Evolutionary conservation across 257 asterid species (phyloP).

Genomic region (Lycium barbarum): DNA sequence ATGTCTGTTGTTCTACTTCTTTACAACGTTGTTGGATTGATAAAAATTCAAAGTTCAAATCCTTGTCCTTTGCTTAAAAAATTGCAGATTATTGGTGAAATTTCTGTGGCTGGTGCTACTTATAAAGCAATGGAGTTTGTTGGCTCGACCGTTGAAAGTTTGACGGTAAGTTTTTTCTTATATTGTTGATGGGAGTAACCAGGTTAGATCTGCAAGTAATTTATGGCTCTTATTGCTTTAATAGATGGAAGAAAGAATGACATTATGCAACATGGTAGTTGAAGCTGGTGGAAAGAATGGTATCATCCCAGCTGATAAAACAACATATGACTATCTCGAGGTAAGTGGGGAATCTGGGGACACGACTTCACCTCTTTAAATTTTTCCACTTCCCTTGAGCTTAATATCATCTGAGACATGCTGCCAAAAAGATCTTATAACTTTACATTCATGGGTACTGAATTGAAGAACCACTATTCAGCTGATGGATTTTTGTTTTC

Average conservation of each 20-base stretch:
- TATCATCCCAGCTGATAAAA: constrained; percentile 87
- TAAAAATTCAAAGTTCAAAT: background rate
- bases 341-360: constrained; percentile 46
- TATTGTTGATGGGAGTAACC: background rate
- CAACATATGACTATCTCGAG: constrained; percentile 90
- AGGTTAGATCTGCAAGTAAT: background rate
- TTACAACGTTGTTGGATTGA: constrained; percentile 2
- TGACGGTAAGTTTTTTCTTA: constrained; percentile 59
- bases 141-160: constrained; percentile 89
- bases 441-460: background rate
- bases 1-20: background rate
- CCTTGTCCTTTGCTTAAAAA: constrained; percentile 6
- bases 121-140: constrained; percentile 98
- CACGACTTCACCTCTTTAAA: background rate
- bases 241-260: constrained; percentile 99
- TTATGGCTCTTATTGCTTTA: constrained; percentile 12
- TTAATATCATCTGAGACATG: background rate
- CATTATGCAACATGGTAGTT: constrained; percentile 97
- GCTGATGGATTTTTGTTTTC: constrained; percentile 20
- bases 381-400: background rate
- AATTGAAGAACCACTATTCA: background rate
- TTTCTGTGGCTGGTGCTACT: constrained; percentile 98
- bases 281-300: constrained; percentile 58
- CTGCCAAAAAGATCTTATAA: background rate
- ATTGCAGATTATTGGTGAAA: constrained; percentile 93